Evolutionary conservation across 2,329 filamentous ascomycete species (phyloP), one percentile per base, ranked within the genome.

Genomic region (Aspergillus hortae): DNA sequence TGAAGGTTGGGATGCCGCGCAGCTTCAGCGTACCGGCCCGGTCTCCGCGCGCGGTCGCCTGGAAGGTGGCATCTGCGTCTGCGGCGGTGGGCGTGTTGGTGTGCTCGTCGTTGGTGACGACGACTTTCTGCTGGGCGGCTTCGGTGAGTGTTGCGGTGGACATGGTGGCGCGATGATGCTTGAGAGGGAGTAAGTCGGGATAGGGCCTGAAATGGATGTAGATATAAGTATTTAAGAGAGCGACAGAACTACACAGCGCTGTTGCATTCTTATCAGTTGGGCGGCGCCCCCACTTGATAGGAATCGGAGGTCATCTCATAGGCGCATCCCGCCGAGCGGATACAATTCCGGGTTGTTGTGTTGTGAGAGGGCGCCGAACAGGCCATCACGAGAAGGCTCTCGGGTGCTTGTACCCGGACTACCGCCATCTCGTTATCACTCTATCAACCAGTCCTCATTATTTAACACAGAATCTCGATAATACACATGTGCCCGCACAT

Each of bases 1-100:
- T 61, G 54, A 75, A 75, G 15, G 61, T 70, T 6, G 73, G 73
- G 32, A 72, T 71, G 1, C 69, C 69, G 2, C 56, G 61, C 6
- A 72, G 58, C 54, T 72, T 72, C 49, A 72, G 56, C 0, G 63
- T 67, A 4, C 68, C 70, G 21, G 64, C 58, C 5, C 68, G 68
- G 35, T 67, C 60, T 21, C 70, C 69, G 12, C 70, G 70, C n/a
- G 68, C 70, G 2, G 64, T 51, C 6, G 66, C 59, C 47, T 72
- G 70, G 55, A 71, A 72, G 19, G 56, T 49, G 17, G 58, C 47
- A 56, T 68, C 66, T 40, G 57, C 59, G 17, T 52, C 56, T 7
- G 67, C 63, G 41, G 66, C 42, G 35, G 46, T 30, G 48, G 19
- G 59, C 44, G 27, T 6, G 40, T 25, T 17, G 19, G n/a, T 21